These are phyloP conservation scores for Daldinia vernicosa DNA, from an alignment of 495 filamentous ascomycete genomes.

Conservation along the genomic window DNA sequence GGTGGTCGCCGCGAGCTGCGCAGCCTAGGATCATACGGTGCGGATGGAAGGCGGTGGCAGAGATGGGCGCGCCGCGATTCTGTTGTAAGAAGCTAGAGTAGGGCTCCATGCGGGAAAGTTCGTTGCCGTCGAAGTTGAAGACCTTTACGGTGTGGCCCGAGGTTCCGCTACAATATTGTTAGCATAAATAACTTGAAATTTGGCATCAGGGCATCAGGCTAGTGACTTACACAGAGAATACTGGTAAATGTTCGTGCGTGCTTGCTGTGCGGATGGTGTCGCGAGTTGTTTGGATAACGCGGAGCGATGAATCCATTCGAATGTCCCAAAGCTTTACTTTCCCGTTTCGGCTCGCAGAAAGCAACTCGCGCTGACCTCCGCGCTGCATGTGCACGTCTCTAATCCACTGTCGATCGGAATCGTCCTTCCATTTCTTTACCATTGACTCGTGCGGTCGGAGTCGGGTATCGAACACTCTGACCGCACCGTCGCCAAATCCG, in stretches of 20 bases:
- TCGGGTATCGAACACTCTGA: conserved; percentile 93
- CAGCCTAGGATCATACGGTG: conserved; percentile 92
- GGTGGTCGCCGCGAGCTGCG: conserved; percentile 74
- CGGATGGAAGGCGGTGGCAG: conserved; percentile 93
- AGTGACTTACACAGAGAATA: conserved; percentile 87
- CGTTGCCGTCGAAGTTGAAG: conserved; percentile 83
- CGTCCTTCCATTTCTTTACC: conserved; percentile 94
- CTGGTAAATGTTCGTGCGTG: conserved; percentile 95
- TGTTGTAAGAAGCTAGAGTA: conserved; percentile 87
- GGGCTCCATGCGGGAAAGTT: conserved; percentile 83
- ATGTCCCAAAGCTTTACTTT: conserved; percentile 98
- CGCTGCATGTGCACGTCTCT: conserved; percentile 97
- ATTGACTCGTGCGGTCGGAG: conserved; percentile 81
- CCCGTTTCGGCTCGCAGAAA: conserved; percentile 86
- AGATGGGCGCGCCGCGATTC: conserved; percentile 78
- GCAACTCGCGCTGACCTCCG: conserved; percentile 87
- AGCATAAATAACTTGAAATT: conserved; percentile 31
- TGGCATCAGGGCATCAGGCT: conserved; percentile 6
- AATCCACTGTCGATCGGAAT: conserved; percentile 86
- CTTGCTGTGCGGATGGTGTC: conserved; percentile 84
- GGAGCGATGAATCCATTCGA: conserved; percentile 77
- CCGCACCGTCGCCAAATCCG: conserved; percentile 96
- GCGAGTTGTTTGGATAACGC: conserved; percentile 76
- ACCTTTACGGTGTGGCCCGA: conserved; percentile 88
- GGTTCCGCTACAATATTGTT: conserved; percentile 71